Evolutionary conservation across 768 basidiomycete species (phyloP).

Genomic region (Trametes coccinea): DNA sequence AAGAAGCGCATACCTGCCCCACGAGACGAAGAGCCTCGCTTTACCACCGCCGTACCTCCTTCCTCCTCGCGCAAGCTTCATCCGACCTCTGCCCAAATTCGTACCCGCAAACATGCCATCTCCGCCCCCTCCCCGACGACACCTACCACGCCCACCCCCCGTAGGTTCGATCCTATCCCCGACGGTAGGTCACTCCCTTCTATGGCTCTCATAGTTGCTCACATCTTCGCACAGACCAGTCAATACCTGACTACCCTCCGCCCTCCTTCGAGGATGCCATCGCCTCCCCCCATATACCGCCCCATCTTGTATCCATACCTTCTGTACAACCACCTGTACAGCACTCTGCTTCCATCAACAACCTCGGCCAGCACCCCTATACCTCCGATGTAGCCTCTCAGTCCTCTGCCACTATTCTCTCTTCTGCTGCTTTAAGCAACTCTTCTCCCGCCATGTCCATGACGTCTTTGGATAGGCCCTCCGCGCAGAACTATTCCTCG

Average conservation of each 20-base stretch:
- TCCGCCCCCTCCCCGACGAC: conserved; percentile 11
- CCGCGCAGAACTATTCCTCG: not conserved
- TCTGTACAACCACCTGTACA: not conserved
- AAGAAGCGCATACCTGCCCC: conserved; percentile 22
- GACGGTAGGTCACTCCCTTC: conserved; percentile 17
- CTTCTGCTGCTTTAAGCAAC: conserved; percentile 1
- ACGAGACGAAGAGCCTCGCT: conserved; percentile 30
- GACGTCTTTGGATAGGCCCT: not conserved
- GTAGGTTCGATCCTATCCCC: conserved; percentile 8
- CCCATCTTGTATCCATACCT: conserved; percentile 19
- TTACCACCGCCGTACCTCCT: conserved; percentile 26
- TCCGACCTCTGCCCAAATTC: conserved; percentile 13
- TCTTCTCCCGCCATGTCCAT: conserved; percentile 10
- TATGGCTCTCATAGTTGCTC: not conserved
- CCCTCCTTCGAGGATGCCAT: conserved; percentile 76
- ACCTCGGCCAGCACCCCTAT: not conserved
- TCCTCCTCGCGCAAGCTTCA: conserved; percentile 24
- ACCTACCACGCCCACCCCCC: not conserved
- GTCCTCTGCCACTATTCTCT: conserved; percentile 13
- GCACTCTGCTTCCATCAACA: conserved; percentile 1
- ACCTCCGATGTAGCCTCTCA: conserved; percentile 11
- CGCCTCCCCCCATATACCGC: conserved; percentile 24
- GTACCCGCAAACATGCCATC: conserved; percentile 23
- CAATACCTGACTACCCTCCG: conserved; percentile 65
- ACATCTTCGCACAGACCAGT: conserved; percentile 17